These are phyloP conservation scores for Botrytis tulipae DNA, from an alignment of 2,329 filamentous ascomycete genomes.

Conservation along the genomic window DNA sequence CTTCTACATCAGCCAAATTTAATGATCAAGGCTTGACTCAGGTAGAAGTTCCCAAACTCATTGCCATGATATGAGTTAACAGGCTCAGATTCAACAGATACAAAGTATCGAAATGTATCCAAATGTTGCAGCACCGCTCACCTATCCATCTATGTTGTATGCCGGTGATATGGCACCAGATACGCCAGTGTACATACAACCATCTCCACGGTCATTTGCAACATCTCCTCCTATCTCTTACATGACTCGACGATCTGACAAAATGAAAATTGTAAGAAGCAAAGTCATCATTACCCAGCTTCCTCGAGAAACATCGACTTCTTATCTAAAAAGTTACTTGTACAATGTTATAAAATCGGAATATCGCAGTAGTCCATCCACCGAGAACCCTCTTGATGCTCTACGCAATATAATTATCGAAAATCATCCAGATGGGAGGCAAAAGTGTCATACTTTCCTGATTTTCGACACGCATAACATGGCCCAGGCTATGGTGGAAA, in stretches of 20 bases:
- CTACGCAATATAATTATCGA: conserved; percentile 24
- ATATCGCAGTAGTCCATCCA: background rate
- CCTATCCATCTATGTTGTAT: conserved; percentile 15
- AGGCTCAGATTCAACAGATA: background rate
- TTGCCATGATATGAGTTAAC: background rate
- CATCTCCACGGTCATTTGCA: background rate
- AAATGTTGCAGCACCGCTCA: background rate
- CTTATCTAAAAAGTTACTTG: conserved; percentile 23
- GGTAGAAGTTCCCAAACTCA: background rate
- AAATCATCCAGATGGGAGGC: conserved; percentile 19
- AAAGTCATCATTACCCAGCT: conserved; percentile 33
- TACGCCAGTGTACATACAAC: conserved; percentile 18
- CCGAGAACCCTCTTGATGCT: conserved; percentile 5
- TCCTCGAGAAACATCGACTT: conserved; percentile 10
- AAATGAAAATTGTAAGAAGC: conserved; percentile 20
- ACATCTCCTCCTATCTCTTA: background rate
- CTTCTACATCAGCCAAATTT: background rate
- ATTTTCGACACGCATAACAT: conserved; percentile 22
- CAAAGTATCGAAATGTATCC: background rate
- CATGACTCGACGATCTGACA: background rate
- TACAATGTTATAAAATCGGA: background rate
- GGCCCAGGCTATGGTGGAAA: conserved; percentile 20
- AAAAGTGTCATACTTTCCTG: conserved; percentile 29
- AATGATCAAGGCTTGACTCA: background rate
- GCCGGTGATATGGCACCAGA: conserved; percentile 17